Conservation (phyloP, 2,329 filamentous ascomycete species). For the Trichophyton simii region DNA sequence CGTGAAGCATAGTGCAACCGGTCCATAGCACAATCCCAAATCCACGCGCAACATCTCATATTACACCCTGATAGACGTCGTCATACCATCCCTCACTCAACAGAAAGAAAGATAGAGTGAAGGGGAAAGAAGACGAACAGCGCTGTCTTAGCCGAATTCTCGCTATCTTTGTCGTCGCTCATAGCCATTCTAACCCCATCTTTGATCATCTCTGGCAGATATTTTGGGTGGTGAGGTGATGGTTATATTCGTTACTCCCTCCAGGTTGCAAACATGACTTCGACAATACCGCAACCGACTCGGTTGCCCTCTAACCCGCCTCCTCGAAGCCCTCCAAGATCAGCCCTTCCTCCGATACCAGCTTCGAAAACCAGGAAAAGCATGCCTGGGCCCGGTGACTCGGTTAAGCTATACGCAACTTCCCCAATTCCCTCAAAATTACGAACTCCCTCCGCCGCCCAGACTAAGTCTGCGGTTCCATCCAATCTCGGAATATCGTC, state of each 20-base stretch:
- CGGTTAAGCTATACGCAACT: conserved; percentile 29
- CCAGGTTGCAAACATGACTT: conserved; percentile 35
- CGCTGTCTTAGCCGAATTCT: neutral
- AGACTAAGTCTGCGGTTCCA: conserved; percentile 33
- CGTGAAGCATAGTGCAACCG: conserved; percentile 2
- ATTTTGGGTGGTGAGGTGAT: neutral
- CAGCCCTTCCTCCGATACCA: conserved; percentile 62
- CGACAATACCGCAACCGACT: conserved; percentile 54
- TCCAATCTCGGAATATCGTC: conserved; percentile 36
- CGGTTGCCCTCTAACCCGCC: conserved; percentile 53
- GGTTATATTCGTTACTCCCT: neutral
- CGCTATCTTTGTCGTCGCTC: neutral
- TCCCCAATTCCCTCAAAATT: conserved; percentile 39
- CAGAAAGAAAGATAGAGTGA: neutral
- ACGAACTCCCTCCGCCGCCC: conserved; percentile 47
- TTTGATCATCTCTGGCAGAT: neutral
- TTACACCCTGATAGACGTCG: neutral
- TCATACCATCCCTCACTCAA: neutral
- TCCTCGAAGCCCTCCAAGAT: conserved; percentile 53
- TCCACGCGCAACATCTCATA: conserved; percentile 3
- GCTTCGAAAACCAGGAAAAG: conserved; percentile 60
- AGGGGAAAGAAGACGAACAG: neutral
- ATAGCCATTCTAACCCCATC: neutral
- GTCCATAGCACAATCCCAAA: neutral
- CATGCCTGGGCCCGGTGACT: conserved; percentile 38